Base-by-base conservation (phyloP, 306 rosid species). In the Luffa acutangula region DNA sequence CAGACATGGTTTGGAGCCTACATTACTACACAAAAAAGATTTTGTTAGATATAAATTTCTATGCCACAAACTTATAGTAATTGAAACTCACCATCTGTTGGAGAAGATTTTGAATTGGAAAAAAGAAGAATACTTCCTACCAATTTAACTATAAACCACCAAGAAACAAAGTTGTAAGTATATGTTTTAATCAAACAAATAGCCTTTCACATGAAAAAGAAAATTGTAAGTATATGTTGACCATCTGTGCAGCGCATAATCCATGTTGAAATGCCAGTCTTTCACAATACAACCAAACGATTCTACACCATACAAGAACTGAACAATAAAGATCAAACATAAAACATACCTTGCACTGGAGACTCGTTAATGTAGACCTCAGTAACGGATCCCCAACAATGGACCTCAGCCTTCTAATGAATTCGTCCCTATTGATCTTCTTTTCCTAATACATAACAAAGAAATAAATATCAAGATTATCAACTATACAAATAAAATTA, bases 321-420 rank as follows among this genome's bases (percentile, higher is more conserved):
- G 20, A 21, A n/a, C 21, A 7, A 51, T 49, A 73, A 1, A 15
- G 8, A 48, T 39, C 41, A 59, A 10, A 72, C 9, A 57, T 64
- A 58, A 9, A 80, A 49, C 81, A 82, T 67, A 92, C 98, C 97
- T 86, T 81, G 82, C 79, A 62, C 76, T 65, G 71, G 83, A 89
- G 93, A 80, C 63, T 83, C 0, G 80, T 78, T 80, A 94, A 79
- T 8, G 90, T 84, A 71, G 88, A 74, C 87, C 90, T 88, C 90
- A 94, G 77, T 41, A 94, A 78, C 65, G 76, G 43, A 83, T 94
- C 97, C 83, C 98, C 98, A 81, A 88, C 97, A 73, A 84, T 87
- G 67, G 84, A 76, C 84, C 97, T 91, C 92, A 94, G 77, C 85
- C 81, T 85, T 83, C 82, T 86, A 48, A 94, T 81, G 69, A 94